Conservation (phyloP, 1,284 basidiomycete species). For the Cryptococcus sp. region DNA sequence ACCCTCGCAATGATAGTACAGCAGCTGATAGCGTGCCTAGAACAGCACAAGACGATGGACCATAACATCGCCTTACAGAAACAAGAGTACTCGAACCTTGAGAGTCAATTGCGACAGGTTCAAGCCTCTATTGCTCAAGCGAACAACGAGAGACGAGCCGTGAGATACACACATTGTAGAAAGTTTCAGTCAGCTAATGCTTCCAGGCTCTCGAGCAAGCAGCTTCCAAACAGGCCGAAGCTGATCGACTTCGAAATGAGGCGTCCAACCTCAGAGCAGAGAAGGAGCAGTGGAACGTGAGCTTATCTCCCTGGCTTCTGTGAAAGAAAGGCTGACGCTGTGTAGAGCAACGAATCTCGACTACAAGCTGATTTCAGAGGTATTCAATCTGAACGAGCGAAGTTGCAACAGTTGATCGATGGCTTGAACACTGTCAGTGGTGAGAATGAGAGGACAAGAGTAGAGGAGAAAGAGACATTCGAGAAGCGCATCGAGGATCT, state of each 20-base stretch:
- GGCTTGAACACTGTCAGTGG: slow-evolving; percentile 85
- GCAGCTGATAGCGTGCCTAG: slow-evolving; percentile 20
- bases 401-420: slow-evolving; percentile 76
- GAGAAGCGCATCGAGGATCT: slow-evolving; percentile 75
- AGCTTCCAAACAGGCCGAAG: slow-evolving; percentile 52
- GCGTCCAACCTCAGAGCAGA: slow-evolving; percentile 80
- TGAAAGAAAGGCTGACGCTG: slow-evolving; percentile 1
- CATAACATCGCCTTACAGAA: slow-evolving; percentile 43
- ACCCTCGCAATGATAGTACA: background rate
- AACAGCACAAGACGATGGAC: slow-evolving; percentile 42
- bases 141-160: slow-evolving; percentile 32
- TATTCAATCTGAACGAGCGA: slow-evolving; percentile 72
- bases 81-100: slow-evolving; percentile 32
- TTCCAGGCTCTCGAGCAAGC: slow-evolving; percentile 41
- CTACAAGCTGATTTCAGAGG: slow-evolving; percentile 79
- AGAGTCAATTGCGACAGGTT: slow-evolving; percentile 32
- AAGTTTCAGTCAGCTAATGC: background rate
- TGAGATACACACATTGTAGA: slow-evolving; percentile 7
- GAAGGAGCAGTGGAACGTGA: slow-evolving; percentile 84
- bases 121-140: slow-evolving; percentile 31
- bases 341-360: slow-evolving; percentile 64
- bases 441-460: slow-evolving; percentile 74
- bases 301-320: slow-evolving; percentile 21
- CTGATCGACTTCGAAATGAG: slow-evolving; percentile 76
- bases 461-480: slow-evolving; percentile 71